phyloP scores from a whole-genome alignment of 805 yeast species.

The Wickerhamiella slavikovae region DNA sequence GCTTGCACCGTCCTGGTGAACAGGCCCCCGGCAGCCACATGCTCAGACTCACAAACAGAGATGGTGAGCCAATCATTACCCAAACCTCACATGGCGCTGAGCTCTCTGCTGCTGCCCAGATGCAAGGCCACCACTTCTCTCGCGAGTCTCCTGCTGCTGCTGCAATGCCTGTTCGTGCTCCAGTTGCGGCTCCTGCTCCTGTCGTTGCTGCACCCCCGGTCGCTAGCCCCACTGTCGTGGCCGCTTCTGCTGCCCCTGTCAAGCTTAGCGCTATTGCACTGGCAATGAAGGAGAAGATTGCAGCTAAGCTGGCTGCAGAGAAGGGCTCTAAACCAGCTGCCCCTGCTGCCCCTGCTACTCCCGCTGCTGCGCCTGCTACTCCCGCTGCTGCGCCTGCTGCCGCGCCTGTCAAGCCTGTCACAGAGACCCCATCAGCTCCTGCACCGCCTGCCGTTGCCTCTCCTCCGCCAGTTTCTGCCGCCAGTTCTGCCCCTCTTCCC shows the following conservation, averaged over 20 bases:
- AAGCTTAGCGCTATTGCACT: no score
- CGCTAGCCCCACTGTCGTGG: neutral
- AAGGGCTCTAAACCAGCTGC: neutral
- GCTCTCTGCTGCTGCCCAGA: neutral
- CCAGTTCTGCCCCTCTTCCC: neutral
- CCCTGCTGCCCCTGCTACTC: neutral
- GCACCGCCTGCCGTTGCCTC: slow-evolving; percentile 6
- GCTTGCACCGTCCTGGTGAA: no score
- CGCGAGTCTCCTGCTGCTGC: neutral
- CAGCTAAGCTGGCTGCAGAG: neutral
- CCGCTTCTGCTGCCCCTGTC: neutral
- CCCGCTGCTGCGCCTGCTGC: slow-evolving; percentile 3
- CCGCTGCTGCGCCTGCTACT: neutral
- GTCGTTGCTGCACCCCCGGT: neutral
- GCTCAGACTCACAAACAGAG: neutral
- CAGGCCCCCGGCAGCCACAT: neutral
- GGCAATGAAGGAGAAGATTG: neutral
- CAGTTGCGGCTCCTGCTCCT: neutral
- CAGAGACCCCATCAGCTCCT: slow-evolving; percentile 3
- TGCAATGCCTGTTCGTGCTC: neutral
- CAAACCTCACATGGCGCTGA: neutral
- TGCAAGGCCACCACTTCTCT: no score
- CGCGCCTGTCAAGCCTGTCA: neutral
- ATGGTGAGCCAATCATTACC: slow-evolving; percentile 1
- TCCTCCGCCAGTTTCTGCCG: slow-evolving; percentile 2